A percentile compares a stretch with the other conserved stretches of the same genome.
Evolutionary conservation across 306 rosid genomes (phyloP).

Genomic region (Quercus ilex): DNA sequence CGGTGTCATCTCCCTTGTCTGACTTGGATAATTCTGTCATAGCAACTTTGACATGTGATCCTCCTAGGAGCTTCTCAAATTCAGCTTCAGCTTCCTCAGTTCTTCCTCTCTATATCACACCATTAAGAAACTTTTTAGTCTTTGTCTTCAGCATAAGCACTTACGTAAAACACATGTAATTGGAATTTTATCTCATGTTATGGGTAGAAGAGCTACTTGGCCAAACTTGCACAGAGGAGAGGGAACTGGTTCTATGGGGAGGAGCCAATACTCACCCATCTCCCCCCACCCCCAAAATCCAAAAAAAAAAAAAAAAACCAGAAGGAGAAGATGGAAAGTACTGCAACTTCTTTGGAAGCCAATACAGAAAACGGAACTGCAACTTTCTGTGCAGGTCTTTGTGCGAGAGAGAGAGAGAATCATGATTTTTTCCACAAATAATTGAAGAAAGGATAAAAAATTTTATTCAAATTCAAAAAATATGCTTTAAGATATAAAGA

Average conservation of each 20-base stretch:
- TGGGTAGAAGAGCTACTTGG: not conserved
- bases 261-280: not conserved
- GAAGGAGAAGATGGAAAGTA: not conserved
- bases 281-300: not conserved
- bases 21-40: slow-evolving; percentile 67
- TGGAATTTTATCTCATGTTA: not conserved
- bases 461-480: not conserved
- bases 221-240: not conserved
- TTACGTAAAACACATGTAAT: not conserved
- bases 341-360: not conserved
- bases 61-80: slow-evolving; percentile 86
- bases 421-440: not conserved
- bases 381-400: not conserved
- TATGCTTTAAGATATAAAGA: not conserved
- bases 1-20: slow-evolving; percentile 76
- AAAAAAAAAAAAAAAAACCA: not conserved
- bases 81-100: slow-evolving; percentile 76
- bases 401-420: not conserved
- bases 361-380: not conserved
- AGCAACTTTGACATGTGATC: slow-evolving; percentile 81
- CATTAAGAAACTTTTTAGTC: slow-evolving; percentile 9
- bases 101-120: slow-evolving; percentile 79
- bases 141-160: not conserved
- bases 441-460: not conserved
- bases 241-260: not conserved